Base-by-base conservation (phyloP, 345 rosid genomes). In the Lumnitzera littorea region DNA sequence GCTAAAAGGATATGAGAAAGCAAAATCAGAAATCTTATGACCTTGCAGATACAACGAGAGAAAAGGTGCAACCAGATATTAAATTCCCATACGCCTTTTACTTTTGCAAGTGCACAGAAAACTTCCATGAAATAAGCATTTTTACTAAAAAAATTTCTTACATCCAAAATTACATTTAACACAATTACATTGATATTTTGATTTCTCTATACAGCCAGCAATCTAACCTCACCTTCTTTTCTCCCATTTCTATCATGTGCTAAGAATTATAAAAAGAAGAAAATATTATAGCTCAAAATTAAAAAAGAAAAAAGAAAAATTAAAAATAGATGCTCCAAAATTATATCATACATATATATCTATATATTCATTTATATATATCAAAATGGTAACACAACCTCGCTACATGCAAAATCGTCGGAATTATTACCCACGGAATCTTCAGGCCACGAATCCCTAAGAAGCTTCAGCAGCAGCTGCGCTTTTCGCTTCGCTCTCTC, bases 401-500 rank as follows among this genome's bases (percentile, higher is more conserved):
- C 91, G 48, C 84, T 84, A 78, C 84, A 85, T 51, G 57, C 84
- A 53, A 74, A 89, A 54, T 85, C 91, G 58, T 92, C 83, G 41
- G 96, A 85, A 69, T 79, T 70, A 10, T 72, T 85, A 15, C 55
- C 59, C 2, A 84, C 70, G 53, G 83, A 75, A 48, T 80, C 82
- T 13, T 73, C 85, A 5, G 96, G 96, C 99, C 99, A 94, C 6
- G 84, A 80, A 55, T 90, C 89, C 67, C 96, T 73, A 2, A 94
- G 74, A 67, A 86, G 70, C 76, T 94, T 94, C 67, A 94, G 70
- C 72, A 94, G 58, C 86, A 80, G 65, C 80, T 94, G 99, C 10
- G 99, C 96, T 77, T 94, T 94, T 72, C 97, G 73, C 82, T 94
- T 94, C 1, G 99, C 99, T 43, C 99, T 74, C 50, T 84, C 97